These are phyloP conservation scores for Polyplosphaeria fusca DNA, from an alignment of 495 filamentous ascomycete genomes.

Conservation along the genomic window DNA sequence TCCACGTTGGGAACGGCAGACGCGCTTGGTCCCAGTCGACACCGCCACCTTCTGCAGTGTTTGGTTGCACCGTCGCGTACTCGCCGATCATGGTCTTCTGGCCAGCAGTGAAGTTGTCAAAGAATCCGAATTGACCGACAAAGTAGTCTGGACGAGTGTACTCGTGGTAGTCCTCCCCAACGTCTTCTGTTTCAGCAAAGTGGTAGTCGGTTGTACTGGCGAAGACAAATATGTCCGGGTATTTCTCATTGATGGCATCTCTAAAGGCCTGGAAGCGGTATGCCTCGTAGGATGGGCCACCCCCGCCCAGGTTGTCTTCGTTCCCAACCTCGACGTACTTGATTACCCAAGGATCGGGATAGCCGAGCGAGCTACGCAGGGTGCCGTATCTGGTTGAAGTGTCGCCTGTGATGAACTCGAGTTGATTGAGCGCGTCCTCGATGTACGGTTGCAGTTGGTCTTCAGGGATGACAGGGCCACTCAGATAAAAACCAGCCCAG, in stretches of 20 bases:
- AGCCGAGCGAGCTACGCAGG: slow-evolving; percentile 54
- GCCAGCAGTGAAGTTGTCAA: slow-evolving; percentile 17
- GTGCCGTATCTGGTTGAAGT: slow-evolving; percentile 55
- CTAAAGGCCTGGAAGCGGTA: slow-evolving; percentile 59
- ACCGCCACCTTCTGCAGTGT: slow-evolving; percentile 48
- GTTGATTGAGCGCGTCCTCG: slow-evolving; percentile 61
- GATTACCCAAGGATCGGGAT: slow-evolving; percentile 56
- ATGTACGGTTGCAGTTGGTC: slow-evolving; percentile 48
- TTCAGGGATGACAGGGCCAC: slow-evolving; percentile 39
- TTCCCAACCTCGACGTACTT: slow-evolving; percentile 65
- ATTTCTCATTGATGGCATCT: slow-evolving; percentile 53
- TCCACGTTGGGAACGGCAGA: slow-evolving; percentile 49
- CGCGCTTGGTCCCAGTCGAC: slow-evolving; percentile 42
- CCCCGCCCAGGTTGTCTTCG: slow-evolving; percentile 56
- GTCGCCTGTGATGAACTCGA: slow-evolving; percentile 63
- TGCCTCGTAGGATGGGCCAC: slow-evolving; percentile 50
- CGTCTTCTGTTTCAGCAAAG: slow-evolving; percentile 25
- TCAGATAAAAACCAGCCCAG: slow-evolving; percentile 37
- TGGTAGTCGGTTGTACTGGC: slow-evolving; percentile 39
- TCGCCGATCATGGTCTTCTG: slow-evolving; percentile 40
- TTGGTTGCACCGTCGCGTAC: slow-evolving; percentile 54
- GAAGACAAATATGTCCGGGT: slow-evolving; percentile 62
- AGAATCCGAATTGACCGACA: slow-evolving; percentile 26
- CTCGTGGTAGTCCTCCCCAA: slow-evolving; percentile 39
- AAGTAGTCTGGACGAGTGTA: slow-evolving; percentile 29